phyloP scores from a whole-genome alignment of 2,329 filamentous ascomycete genomes.

The Microcyclosporella mali region DNA sequence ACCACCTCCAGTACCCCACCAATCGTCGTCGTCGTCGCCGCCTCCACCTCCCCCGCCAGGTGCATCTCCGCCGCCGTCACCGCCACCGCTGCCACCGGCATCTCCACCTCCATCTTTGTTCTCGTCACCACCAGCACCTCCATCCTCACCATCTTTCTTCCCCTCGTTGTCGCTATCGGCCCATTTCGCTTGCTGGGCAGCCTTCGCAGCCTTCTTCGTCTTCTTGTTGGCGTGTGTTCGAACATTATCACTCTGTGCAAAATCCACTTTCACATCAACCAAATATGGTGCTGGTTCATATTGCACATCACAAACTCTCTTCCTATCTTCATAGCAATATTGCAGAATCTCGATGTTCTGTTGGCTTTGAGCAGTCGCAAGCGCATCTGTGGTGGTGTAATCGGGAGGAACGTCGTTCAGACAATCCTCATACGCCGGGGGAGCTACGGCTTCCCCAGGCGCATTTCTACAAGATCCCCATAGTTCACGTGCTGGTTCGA shows the following conservation, averaged over 20 bases:
- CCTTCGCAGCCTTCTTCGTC: slow-evolving; percentile 37
- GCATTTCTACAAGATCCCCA: slow-evolving; percentile 12
- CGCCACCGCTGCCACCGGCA: slow-evolving; percentile 28
- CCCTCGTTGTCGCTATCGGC: slow-evolving; percentile 43
- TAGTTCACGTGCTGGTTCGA: slow-evolving; percentile 15
- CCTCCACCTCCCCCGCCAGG: slow-evolving; percentile 27
- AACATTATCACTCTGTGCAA: slow-evolving; percentile 48
- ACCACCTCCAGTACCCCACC: slow-evolving; percentile 24
- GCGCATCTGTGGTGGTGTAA: slow-evolving; percentile 33
- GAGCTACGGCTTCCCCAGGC: slow-evolving; percentile 19
- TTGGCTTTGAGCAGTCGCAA: slow-evolving; percentile 11
- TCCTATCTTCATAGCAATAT: not conserved
- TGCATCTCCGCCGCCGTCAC: slow-evolving; percentile 23
- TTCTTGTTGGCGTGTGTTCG: slow-evolving; percentile 50
- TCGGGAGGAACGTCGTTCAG: slow-evolving; percentile 40
- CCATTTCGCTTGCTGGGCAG: slow-evolving; percentile 36
- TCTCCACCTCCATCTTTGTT: slow-evolving; percentile 31
- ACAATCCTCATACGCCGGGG: slow-evolving; percentile 41
- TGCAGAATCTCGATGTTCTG: slow-evolving; percentile 5
- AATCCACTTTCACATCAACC: slow-evolving; percentile 46
- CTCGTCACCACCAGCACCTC: slow-evolving; percentile 29
- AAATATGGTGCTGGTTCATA: not conserved
- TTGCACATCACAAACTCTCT: too few species aligned
- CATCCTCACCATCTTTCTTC: slow-evolving; percentile 35
- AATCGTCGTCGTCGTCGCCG: slow-evolving; percentile 34